These are phyloP conservation scores for Cercospora beticola DNA, from an alignment of 2,329 filamentous ascomycete species.

Conservation along the genomic window DNA sequence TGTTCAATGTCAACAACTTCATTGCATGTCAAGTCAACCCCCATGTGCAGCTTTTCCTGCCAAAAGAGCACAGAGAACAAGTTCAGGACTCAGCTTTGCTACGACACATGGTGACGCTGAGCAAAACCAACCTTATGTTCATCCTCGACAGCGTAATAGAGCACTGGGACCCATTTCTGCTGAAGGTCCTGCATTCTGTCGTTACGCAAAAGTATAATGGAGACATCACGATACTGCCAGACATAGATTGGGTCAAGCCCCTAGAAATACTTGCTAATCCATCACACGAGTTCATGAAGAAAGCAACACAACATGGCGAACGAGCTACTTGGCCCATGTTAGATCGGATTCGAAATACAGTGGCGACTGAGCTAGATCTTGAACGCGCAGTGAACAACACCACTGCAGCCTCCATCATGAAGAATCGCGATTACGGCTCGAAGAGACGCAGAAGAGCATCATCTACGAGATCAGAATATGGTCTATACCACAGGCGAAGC, in stretches of 20 bases:
- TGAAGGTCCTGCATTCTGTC: conserved; percentile 63
- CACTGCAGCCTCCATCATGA: conserved; percentile 55
- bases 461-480: conserved; percentile 24
- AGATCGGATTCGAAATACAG: conserved; percentile 79
- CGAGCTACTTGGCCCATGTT: conserved; percentile 90
- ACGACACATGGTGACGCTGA: conserved; percentile 21
- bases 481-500: conserved; percentile 10
- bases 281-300: conserved; percentile 79
- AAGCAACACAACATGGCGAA: conserved; percentile 74
- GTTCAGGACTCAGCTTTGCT: conserved; percentile 51
- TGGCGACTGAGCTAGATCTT: conserved; percentile 82
- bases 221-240: conserved; percentile 89
- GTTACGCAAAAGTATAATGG: conserved; percentile 90
- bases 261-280: conserved; percentile 80
- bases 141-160: conserved; percentile 23
- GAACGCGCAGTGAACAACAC: conserved; percentile 45
- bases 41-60: conserved; percentile 72
- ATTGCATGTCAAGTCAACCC: conserved; percentile 97
- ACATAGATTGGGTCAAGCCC: conserved; percentile 71
- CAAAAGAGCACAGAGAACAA: conserved; percentile 61
- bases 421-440: neutral
- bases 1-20: conserved; percentile 98
- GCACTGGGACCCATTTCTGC: conserved; percentile 18
- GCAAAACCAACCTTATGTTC: conserved; percentile 19
- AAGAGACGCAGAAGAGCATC: conserved; percentile 19